These are phyloP conservation scores for Serendipita indica DNA, from an alignment of 768 basidiomycete genomes.

Conservation along the genomic window DNA sequence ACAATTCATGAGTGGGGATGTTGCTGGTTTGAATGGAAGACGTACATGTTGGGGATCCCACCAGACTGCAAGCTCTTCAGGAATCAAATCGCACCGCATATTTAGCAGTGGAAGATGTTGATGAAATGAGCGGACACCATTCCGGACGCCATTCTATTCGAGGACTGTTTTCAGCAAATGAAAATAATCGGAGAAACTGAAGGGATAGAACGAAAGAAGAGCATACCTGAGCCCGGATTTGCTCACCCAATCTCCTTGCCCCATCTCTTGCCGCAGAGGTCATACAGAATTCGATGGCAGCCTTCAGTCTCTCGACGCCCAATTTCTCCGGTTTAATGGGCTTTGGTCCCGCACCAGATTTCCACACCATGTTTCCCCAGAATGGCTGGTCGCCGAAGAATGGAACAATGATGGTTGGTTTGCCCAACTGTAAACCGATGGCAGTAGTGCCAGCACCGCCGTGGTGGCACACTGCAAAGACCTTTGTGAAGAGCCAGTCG, in stretches of 20 bases:
- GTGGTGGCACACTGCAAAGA: constrained; percentile 46
- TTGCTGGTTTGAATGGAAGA: too few species aligned
- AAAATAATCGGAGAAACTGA: too few species aligned
- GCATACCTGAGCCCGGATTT: constrained; percentile 26
- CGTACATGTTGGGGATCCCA: constrained; percentile 37
- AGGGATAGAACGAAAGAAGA: neutral
- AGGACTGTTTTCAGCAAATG: neutral
- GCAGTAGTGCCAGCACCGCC: constrained; percentile 57
- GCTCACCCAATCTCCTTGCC: constrained; percentile 34
- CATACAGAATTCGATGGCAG: constrained; percentile 37
- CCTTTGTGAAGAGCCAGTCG: constrained; percentile 52
- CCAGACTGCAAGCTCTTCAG: constrained; percentile 39
- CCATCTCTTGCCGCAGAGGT: constrained; percentile 34
- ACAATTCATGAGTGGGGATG: too few species aligned
- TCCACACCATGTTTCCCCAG: constrained; percentile 44
- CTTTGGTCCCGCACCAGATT: constrained; percentile 45
- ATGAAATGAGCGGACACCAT: constrained; percentile 43
- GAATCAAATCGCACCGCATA: constrained; percentile 47
- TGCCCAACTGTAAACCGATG: constrained; percentile 41
- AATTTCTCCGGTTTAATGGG: constrained; percentile 43
- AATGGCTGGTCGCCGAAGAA: constrained; percentile 55
- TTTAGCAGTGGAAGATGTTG: constrained; percentile 42
- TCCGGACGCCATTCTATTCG: constrained; percentile 32
- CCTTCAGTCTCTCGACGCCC: constrained; percentile 32
- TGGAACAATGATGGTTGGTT: constrained; percentile 46